Evolutionary conservation across 345 rosid species (phyloP).

Genomic region (Ceriops decandra): DNA sequence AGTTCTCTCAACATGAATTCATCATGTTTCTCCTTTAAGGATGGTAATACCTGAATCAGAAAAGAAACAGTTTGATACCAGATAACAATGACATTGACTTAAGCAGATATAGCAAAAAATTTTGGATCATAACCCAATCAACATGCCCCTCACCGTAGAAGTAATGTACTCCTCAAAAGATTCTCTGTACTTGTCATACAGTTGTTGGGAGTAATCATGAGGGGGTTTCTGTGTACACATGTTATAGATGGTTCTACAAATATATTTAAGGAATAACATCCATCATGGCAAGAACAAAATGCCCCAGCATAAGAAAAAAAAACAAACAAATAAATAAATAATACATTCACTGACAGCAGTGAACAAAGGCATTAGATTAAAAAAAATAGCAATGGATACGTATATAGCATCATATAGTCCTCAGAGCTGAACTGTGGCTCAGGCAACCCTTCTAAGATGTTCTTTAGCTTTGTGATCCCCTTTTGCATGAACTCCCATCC

Average conservation of each 20-base stretch:
- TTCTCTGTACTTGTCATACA: constrained; percentile 18
- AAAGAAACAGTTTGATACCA: neutral
- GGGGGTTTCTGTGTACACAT: constrained; percentile 40
- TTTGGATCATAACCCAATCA: neutral
- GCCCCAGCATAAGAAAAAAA: neutral
- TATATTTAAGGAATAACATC: neutral
- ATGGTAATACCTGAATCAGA: constrained; percentile 32
- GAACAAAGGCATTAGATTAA: neutral
- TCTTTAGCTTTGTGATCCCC: constrained; percentile 76
- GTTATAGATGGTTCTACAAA: constrained; percentile 31
- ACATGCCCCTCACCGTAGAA: constrained; percentile 5
- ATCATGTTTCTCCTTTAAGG: constrained; percentile 29
- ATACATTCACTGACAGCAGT: neutral
- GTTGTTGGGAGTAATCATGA: constrained; percentile 25
- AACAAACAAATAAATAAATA: neutral
- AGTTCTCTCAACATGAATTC: constrained; percentile 45
- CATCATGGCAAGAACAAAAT: neutral
- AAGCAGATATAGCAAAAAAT: neutral
- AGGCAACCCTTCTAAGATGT: constrained; percentile 51
- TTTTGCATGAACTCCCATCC: constrained; percentile 92
- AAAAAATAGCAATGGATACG: constrained; percentile 13
- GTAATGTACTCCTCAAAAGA: constrained; percentile 15
- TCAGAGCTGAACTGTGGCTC: constrained; percentile 35
- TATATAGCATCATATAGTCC: constrained; percentile 42
- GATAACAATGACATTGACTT: neutral